Base-by-base conservation (phyloP, 2,329 filamentous ascomycete species). In the Colletotrichum graminicola region DNA sequence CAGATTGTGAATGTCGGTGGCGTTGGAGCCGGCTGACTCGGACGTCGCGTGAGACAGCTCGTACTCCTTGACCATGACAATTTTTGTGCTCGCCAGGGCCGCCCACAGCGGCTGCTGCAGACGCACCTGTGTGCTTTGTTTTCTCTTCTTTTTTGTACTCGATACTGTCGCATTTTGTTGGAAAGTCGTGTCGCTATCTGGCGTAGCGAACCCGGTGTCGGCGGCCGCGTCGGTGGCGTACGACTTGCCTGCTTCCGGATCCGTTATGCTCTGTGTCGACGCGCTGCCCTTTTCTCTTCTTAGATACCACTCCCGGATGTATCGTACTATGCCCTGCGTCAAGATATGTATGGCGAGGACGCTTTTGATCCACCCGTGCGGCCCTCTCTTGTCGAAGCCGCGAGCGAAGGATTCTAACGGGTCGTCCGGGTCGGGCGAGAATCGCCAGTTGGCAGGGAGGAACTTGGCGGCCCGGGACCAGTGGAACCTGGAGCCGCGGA, bases 91-190 rank as follows among this genome's bases (percentile, higher is more conserved):
- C 62, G 95, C 95, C 76, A 98, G 89, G 59, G 95, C 95, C 74
- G 95, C 94, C 95, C 95, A 98, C 75, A 98, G 89, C 60, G 95
- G 95, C 83, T 98, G 95, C 78, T 94, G 91, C 80, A 94, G 93
- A 80, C 95, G 89, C 75, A 97, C 94, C 81, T 96, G 93, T 70
- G 94, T 94, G 78, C 93, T 95, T 82, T 97, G 94, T 83, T 96
- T 95, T 83, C 93, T 90, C 83, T 93, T 92, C 84, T 94, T 96
- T 83, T 96, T 97, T 74, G 88, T 89, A 84, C 78, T 90, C 84
- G 83, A 88, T 79, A 81, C 79, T 67, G 80, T 81, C 83, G 90
- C 80, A 87, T 87, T 81, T 84, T 90, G 78, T 80, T 78, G 88
- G 81, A 78, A 82, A 83, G 83, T 77, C 73, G 84, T 80, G 74